Conservation (phyloP, 2,329 filamentous ascomycete species). For the Blastomyces emzantsi region DNA sequence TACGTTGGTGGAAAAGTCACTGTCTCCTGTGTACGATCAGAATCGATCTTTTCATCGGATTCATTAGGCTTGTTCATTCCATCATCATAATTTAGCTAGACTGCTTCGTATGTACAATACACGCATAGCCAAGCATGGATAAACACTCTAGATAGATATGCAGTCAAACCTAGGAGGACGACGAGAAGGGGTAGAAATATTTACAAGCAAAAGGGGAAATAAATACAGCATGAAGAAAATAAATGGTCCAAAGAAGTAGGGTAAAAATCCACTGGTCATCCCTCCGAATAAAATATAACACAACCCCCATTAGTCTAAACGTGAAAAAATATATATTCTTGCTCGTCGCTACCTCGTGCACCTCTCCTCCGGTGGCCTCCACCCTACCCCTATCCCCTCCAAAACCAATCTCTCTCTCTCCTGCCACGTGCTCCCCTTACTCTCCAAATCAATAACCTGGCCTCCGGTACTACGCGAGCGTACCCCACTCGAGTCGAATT, state of each 20-base stretch:
- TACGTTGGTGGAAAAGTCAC: not conserved
- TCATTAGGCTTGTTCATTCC: not conserved
- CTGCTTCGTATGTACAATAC: not conserved
- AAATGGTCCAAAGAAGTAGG: not conserved
- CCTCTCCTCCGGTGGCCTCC: slow-evolving; percentile 56
- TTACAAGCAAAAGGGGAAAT: too few species aligned
- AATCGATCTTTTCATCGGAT: not conserved
- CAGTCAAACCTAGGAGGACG: not conserved
- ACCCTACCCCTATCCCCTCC: slow-evolving; percentile 61
- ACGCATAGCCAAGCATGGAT: not conserved
- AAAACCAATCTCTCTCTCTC: slow-evolving; percentile 77
- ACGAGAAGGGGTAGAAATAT: not conserved
- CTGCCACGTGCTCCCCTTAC: slow-evolving; percentile 46
- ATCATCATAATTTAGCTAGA: not conserved
- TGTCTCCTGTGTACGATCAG: not conserved
- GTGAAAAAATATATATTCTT: not conserved
- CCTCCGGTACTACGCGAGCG: slow-evolving; percentile 55
- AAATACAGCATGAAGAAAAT: not conserved
- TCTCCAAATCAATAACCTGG: slow-evolving; percentile 61
- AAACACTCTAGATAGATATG: not conserved
- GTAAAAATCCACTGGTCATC: not conserved
- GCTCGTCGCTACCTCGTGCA: slow-evolving; percentile 49
- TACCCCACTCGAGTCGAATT: slow-evolving; percentile 87
- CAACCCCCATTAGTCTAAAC: not conserved
- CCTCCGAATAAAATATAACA: not conserved